Base-by-base conservation (phyloP, 164 flowering plant species). In the Santalum album region DNA sequence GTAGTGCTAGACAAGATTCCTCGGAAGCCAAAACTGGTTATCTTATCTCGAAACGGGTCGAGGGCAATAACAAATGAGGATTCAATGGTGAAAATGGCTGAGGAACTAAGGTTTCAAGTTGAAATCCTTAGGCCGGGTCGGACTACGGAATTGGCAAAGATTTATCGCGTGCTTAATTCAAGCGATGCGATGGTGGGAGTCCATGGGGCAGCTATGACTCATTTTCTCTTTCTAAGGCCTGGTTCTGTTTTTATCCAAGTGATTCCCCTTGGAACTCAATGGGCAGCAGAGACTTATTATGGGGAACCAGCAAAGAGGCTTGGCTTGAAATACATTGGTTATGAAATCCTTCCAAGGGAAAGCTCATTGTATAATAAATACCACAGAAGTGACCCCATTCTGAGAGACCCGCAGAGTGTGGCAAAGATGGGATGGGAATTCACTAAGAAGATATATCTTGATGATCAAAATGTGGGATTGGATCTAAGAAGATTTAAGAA, bases 151-250 rank as follows among this genome's bases (percentile, higher is more conserved):
- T 57, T 91, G 50, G 96, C 95, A 10, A 91, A 68, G 68, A 74
- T 78, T 12, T 91, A 86, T 45, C 53, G 81, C n/a, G 78, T 24
- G 6, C 76, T 91, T 12, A 91, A 89, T 57, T 66, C 82, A n/a
- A 81, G 95, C 47, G 83, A 88, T 57, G 87, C 64, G 3, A 74
- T 91, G 96, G 25, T 91, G n/a, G 98, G 98, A 21, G 96, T 88
- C 20, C 98, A 91, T 63, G 96, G 96, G 17, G 98, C 98, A 4
- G 96, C 98, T 50, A 82, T 91, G 98, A 88, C 96, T 12, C 96
- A 91, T 69, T 76, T 86, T 52, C 68, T 91, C 11, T 91, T 88
- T 65, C 67, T 86, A 82, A 83, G 55, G 57, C 98, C 98, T 15
- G 78, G 80, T 2, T 55, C 78, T 26, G 83, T 76, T 24, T 81